phyloP scores from a whole-genome alignment of 768 basidiomycete genomes.

The Termitomyces sp. region DNA sequence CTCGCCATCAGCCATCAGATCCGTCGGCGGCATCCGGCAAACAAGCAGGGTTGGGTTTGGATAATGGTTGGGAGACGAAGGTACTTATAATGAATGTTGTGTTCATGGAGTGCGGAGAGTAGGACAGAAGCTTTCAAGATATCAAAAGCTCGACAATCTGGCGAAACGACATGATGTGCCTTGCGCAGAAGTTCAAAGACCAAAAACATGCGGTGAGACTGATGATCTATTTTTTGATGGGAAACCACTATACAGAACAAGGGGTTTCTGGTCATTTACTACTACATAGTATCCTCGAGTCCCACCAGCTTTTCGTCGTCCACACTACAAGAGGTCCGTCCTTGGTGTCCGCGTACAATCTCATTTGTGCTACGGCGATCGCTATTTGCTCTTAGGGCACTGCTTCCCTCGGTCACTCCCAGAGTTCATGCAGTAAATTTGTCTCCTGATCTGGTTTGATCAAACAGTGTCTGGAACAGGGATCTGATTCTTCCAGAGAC shows the following conservation, averaged over 20 bases:
- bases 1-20: no score
- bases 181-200: background rate
- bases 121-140: no score
- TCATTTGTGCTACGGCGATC: background rate
- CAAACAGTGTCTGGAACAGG: conserved; percentile 6
- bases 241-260: background rate
- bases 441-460: conserved; percentile 9
- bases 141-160: no score
- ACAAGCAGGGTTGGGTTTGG: no score
- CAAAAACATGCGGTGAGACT: conserved; percentile 8
- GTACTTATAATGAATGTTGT: background rate
- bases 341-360: background rate
- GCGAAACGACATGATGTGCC: conserved; percentile 6
- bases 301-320: conserved; percentile 6
- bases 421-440: background rate
- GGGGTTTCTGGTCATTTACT: no score
- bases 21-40: no score
- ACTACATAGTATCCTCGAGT: background rate
- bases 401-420: background rate
- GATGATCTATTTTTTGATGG: conserved; percentile 11
- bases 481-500: conserved; percentile 3
- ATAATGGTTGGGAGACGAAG: background rate
- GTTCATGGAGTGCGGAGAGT: background rate
- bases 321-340: background rate
- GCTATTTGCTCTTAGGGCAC: background rate